Evolutionary conservation across 176 grass and related monocot genomes (phyloP).

Genomic region (Phoenix dactylifera): DNA sequence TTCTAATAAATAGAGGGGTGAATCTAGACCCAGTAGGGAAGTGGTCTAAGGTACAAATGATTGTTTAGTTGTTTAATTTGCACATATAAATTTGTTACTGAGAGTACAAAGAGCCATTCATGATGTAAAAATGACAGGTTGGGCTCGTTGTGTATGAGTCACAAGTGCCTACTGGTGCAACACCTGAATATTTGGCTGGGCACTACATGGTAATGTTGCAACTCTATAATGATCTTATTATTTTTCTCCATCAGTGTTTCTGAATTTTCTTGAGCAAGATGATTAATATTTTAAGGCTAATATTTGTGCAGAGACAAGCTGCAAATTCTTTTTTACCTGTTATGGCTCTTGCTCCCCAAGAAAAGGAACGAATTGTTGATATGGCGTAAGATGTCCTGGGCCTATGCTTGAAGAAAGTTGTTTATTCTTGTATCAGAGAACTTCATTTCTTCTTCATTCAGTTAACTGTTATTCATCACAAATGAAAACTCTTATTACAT

Average conservation of each 20-base stretch:
- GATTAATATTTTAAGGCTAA: too few relatives aligned
- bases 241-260: background rate
- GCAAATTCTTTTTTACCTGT: conserved; percentile 97
- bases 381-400: conserved; percentile 77
- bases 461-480: too few relatives aligned
- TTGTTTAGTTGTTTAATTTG: background rate
- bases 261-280: too few relatives aligned
- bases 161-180: conserved; percentile 80
- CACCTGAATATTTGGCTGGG: conserved; percentile 97
- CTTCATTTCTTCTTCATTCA: too few relatives aligned
- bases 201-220: conserved; percentile 67
- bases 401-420: too few relatives aligned
- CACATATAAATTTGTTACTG: background rate
- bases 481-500: too few relatives aligned
- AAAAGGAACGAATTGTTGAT: conserved; percentile 89
- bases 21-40: conserved; percentile 95
- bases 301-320: conserved; percentile 75
- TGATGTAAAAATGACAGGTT: conserved; percentile 47
- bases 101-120: conserved; percentile 7
- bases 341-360: conserved; percentile 96
- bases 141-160: conserved; percentile 96
- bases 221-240: conserved; percentile 9
- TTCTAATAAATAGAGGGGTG: conserved; percentile 96
- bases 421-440: too few relatives aligned
- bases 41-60: conserved; percentile 81